These are phyloP conservation scores for Eucalyptus sp. DNA, from an alignment of 345 rosid species.

Conservation along the genomic window DNA sequence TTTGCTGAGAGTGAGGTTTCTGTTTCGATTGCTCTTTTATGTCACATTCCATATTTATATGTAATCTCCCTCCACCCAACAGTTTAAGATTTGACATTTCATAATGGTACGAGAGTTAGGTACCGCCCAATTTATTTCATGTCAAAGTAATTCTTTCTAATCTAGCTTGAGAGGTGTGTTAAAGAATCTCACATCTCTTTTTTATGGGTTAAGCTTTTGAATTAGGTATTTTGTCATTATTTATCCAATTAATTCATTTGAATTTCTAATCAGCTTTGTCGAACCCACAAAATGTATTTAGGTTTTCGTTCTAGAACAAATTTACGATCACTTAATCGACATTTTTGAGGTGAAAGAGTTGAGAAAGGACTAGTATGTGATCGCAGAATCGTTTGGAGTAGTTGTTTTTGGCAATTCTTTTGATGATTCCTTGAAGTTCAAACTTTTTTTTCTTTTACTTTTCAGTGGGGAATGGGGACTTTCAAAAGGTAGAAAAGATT, in stretches of 20 bases:
- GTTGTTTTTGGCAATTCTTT: not conserved
- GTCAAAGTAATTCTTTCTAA: not conserved
- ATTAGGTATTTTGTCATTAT: accelerated
- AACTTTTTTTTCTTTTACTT: not conserved
- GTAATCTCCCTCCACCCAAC: accelerated
- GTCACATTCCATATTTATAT: not conserved
- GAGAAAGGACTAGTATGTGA: not conserved
- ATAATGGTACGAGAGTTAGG: not conserved
- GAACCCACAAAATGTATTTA: not conserved
- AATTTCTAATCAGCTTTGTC: not conserved
- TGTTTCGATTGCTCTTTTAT: not conserved
- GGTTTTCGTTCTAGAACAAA: not conserved
- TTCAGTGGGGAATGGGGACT: not conserved
- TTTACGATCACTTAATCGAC: not conserved
- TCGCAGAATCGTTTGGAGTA: not conserved
- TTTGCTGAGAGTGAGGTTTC: not conserved
- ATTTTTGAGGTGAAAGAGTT: not conserved
- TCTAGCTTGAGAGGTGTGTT: not conserved
- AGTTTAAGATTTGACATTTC: accelerated
- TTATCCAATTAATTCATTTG: not conserved
- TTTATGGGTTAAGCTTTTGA: not conserved
- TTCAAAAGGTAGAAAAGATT: not conserved
- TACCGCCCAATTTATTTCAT: accelerated
- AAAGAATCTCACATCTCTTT: not conserved
- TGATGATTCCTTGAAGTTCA: not conserved